Percentiles rank a stretch among this genome's conserved stretches.
These are phyloP conservation scores for Penicillium sp. DNA, from an alignment of 2,329 filamentous ascomycete species.

Conservation along the genomic window DNA sequence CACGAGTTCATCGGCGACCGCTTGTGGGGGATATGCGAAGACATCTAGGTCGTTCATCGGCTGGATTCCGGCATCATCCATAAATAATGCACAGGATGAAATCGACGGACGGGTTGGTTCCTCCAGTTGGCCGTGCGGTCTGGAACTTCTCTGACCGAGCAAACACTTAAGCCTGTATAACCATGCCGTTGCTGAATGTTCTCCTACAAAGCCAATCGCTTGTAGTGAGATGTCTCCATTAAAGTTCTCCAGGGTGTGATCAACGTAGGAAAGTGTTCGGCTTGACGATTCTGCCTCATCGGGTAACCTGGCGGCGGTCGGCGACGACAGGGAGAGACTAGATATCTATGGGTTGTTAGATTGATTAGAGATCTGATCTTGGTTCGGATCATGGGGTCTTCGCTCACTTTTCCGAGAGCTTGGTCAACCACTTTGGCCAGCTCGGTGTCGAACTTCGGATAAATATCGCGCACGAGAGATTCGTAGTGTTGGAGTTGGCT, in stretches of 20 bases:
- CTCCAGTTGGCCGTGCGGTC: slow-evolving; percentile 17
- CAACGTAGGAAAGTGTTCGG: slow-evolving; percentile 34
- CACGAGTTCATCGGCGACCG: slow-evolving; percentile 39
- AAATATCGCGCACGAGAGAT: slow-evolving; percentile 33
- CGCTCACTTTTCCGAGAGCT: slow-evolving; percentile 31
- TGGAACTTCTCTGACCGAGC: slow-evolving; percentile 27
- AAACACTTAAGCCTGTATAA: slow-evolving; percentile 38
- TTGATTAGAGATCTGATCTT: neutral
- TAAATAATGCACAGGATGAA: slow-evolving; percentile 28
- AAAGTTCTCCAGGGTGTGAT: slow-evolving; percentile 44
- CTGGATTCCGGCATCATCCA: slow-evolving; percentile 37
- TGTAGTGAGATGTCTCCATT: slow-evolving; percentile 37
- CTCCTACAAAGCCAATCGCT: slow-evolving; percentile 42
- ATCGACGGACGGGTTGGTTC: slow-evolving; percentile 28
- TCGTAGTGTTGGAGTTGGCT: slow-evolving; percentile 38
- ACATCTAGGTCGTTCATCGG: slow-evolving; percentile 35
- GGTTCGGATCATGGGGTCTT: neutral
- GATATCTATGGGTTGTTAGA: neutral
- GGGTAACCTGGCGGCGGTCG: neutral
- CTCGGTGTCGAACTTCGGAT: slow-evolving; percentile 30
- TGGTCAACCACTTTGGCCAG: slow-evolving; percentile 35
- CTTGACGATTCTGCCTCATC: neutral
- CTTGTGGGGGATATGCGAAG: slow-evolving; percentile 32
- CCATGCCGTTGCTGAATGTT: slow-evolving; percentile 45
- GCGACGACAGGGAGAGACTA: neutral